Conservation (phyloP, 1,284 basidiomycete genomes). For the Fomitopsis schrenkii region DNA sequence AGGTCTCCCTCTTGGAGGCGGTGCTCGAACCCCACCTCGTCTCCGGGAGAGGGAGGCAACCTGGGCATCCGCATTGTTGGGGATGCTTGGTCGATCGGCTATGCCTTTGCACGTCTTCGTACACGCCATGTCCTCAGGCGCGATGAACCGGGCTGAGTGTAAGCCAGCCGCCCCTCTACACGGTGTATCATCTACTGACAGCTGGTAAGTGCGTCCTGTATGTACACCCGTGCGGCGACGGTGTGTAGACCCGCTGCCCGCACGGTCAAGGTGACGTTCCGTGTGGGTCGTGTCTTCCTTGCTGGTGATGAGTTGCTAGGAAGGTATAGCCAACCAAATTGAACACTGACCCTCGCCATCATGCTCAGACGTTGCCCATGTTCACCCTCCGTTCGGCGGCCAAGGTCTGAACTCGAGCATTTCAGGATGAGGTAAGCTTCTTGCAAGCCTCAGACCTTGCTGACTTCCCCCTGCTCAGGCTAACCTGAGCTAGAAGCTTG, state of each 20-base stretch:
- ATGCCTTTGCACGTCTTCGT: no score
- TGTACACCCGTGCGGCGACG: no score
- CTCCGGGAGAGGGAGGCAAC: no score
- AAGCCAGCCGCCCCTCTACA: no score
- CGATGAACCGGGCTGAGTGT: no score
- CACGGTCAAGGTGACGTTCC: conserved; percentile 30
- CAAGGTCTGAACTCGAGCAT: conserved; percentile 13
- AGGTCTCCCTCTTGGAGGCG: no score
- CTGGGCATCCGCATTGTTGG: no score
- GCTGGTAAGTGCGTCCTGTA: background rate
- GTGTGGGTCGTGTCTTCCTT: conserved; percentile 31
- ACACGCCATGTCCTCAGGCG: no score
- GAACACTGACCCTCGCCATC: no score
- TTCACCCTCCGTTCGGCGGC: conserved; percentile 27
- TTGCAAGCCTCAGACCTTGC: background rate
- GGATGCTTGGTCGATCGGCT: no score
- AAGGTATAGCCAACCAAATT: no score
- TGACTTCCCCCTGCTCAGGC: conserved; percentile 10
- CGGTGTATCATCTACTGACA: background rate
- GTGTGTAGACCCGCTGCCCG: conserved; percentile 31
- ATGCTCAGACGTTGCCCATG: conserved; percentile 23
- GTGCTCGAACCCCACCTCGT: no score
- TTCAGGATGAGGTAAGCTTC: conserved; percentile 1
- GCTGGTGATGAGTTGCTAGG: conserved; percentile 28
- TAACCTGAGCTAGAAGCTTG: conserved; percentile 31